Conservation (phyloP, 768 basidiomycete species). For the Termitomyces sp. region DNA sequence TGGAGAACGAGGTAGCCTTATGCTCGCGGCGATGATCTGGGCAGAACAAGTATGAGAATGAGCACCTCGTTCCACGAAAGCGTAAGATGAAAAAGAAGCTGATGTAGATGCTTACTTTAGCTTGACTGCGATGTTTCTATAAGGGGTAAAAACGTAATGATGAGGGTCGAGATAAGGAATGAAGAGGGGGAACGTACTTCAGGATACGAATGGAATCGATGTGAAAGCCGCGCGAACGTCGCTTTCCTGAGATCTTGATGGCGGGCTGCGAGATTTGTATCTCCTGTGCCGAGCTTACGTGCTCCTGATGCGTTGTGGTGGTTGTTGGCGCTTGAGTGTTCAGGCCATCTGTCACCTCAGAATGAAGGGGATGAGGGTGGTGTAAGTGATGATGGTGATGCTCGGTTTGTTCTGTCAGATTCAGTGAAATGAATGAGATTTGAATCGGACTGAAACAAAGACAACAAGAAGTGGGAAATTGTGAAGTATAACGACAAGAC, state of each 20-base stretch:
- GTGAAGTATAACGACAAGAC: background rate
- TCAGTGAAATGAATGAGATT: background rate
- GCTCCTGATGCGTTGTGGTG: constrained; percentile 1
- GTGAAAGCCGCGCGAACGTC: constrained; percentile 11
- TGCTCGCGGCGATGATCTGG: constrained; percentile 9
- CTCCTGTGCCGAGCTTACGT: background rate
- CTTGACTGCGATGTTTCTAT: constrained; percentile 16
- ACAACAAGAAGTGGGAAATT: background rate
- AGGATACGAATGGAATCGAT: constrained; percentile 15
- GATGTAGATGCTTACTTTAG: constrained; percentile 10
- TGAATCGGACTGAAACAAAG: background rate
- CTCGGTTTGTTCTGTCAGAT: constrained; percentile 9
- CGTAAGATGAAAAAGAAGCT: background rate
- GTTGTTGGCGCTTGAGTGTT: background rate
- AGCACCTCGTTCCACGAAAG: background rate
- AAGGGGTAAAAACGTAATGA: constrained; percentile 5
- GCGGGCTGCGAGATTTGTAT: constrained; percentile 1
- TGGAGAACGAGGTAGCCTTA: background rate
- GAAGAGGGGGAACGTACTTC: constrained; percentile 8
- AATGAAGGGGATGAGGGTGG: constrained; percentile 3
- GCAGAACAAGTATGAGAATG: background rate
- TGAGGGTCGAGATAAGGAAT: background rate
- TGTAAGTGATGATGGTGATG: constrained; percentile 7
- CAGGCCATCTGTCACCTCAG: constrained; percentile 1
- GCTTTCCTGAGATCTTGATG: constrained; percentile 10